Percentiles rank a stretch among this genome's conserved stretches.
Evolutionary conservation across 768 basidiomycete species (phyloP).

Genomic region (Lepiota brunneoincarnata): DNA sequence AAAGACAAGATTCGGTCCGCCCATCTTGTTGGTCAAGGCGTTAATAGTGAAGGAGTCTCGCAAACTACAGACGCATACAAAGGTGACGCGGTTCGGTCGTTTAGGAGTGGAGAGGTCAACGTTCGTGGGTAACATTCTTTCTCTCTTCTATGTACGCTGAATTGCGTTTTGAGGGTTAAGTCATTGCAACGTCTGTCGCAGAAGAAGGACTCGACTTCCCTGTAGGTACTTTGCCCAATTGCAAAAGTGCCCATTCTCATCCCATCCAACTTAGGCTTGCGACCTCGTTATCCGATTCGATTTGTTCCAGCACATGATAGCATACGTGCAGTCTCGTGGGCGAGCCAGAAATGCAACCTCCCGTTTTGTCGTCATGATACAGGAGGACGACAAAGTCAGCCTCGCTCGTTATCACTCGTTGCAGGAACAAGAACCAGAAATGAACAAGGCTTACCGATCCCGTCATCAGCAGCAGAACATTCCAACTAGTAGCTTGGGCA

Average conservation of each 20-base stretch:
- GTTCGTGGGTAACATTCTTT: slow-evolving; percentile 46
- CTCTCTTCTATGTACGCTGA: slow-evolving; percentile 2
- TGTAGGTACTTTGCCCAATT: slow-evolving; percentile 32
- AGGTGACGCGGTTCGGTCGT: slow-evolving; percentile 59
- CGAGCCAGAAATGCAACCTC: slow-evolving; percentile 76
- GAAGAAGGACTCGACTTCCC: slow-evolving; percentile 94
- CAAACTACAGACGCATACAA: slow-evolving; percentile 41
- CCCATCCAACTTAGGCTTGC: slow-evolving; percentile 54
- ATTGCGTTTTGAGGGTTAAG: slow-evolving; percentile 26
- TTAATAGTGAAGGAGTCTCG: slow-evolving; percentile 37
- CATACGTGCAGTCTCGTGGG: slow-evolving; percentile 88
- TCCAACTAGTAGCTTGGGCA: not conserved
- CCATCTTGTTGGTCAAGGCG: slow-evolving; percentile 72
- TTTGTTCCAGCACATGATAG: slow-evolving; percentile 75
- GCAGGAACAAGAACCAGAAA: slow-evolving; percentile 57
- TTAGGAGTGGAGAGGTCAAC: slow-evolving; percentile 65
- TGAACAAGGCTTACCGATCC: slow-evolving; percentile 60
- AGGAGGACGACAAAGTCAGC: slow-evolving; percentile 53
- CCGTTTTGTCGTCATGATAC: slow-evolving; percentile 80
- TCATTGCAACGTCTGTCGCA: slow-evolving; percentile 84
- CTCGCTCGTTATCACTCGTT: slow-evolving; percentile 58
- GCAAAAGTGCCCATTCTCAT: not conserved
- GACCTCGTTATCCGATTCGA: slow-evolving; percentile 88
- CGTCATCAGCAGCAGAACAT: slow-evolving; percentile 31
- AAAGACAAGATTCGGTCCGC: slow-evolving; percentile 55